Conservation (phyloP, 2,329 filamentous ascomycete genomes). For the Malbranchea cinnamomea region DNA sequence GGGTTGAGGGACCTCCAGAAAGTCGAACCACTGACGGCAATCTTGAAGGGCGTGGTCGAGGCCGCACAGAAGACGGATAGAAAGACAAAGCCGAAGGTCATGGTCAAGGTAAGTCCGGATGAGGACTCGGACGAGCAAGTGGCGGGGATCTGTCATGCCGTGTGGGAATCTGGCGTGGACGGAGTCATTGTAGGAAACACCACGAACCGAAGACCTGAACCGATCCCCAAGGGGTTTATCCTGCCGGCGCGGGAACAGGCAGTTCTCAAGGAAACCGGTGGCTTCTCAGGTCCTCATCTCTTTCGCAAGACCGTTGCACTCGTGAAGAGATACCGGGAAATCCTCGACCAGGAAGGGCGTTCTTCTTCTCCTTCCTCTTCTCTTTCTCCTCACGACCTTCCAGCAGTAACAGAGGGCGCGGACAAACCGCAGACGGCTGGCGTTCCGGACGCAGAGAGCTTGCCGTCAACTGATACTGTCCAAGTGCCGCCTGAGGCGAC, state of each 20-base stretch:
- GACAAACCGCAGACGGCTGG: too few relatives aligned
- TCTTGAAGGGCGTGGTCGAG: conserved; percentile 68
- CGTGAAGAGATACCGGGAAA: conserved; percentile 61
- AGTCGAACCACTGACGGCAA: conserved; percentile 62
- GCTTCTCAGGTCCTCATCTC: conserved; percentile 81
- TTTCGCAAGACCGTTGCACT: conserved; percentile 66
- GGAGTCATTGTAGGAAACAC: conserved; percentile 97
- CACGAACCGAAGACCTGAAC: conserved; percentile 63
- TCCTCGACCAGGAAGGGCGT: conserved; percentile 44
- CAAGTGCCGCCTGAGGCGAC: conserved; percentile 10
- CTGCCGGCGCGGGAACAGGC: conserved; percentile 52
- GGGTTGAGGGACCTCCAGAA: conserved; percentile 79
- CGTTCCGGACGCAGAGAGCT: conserved; percentile 12
- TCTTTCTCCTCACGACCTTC: conserved; percentile 5
- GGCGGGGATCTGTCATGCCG: conserved; percentile 72
- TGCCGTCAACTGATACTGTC: conserved; percentile 9
- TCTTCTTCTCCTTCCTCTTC: too few relatives aligned
- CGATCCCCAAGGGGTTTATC: conserved; percentile 51
- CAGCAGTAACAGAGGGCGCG: too few relatives aligned
- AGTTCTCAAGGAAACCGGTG: conserved; percentile 62
- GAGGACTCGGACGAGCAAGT: conserved; percentile 78
- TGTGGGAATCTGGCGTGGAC: conserved; percentile 72
- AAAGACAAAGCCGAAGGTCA: conserved; percentile 62
- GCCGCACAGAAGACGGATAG: conserved; percentile 57
- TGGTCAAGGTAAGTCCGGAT: conserved; percentile 97